Evolutionary conservation across 441 rosid genomes (phyloP), one percentile per base, ranked within the genome.

Genomic region (Pelargonium citronellum): DNA sequence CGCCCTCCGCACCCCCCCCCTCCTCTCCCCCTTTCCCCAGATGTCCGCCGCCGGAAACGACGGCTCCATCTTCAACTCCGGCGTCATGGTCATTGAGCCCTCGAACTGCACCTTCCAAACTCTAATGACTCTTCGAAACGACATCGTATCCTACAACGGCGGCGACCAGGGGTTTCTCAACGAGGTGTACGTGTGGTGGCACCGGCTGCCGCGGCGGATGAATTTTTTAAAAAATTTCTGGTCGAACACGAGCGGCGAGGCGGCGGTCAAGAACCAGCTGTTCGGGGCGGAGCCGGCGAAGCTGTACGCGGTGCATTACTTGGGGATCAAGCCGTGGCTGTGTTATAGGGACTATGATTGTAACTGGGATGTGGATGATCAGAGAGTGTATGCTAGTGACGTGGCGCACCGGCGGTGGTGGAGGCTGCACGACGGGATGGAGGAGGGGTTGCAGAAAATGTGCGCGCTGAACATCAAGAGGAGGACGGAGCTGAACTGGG

Each of bases 331-430:
- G 81, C 97, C 98, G 0, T 91, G 98, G 97, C 81, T 79, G 66
- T 94, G 97, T 69, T 93, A 91, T 62, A 87, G 95, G 68, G 98
- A 93, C 74, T 91, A 93, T 64, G 98, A 91, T 70, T 94, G 98
- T 68, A 94, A 94, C 81, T 88, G 84, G 87, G 83, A 91, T 69
- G 79, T 83, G 1, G 81, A 65, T 0, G 80, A 86, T 12, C 97
- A 86, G 44, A 71, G 82, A 10, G 95, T 90, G 9, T 94, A 88
- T 69, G 98, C 98, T 1, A 94, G 98, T 44, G 97, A 94, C 49
- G 86, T 87, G 8, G 97, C 98, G 0, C 96, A 91, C 37, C 58
- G 20, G 51, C 82, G 94, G 77, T 94, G 97, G 98, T 91, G 98
- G 98, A 80, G 74, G 69, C 77, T 91, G 22, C 87, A 90, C 44